Base-by-base conservation (phyloP, 805 yeast genomes). In the Nakazawaea populi region DNA sequence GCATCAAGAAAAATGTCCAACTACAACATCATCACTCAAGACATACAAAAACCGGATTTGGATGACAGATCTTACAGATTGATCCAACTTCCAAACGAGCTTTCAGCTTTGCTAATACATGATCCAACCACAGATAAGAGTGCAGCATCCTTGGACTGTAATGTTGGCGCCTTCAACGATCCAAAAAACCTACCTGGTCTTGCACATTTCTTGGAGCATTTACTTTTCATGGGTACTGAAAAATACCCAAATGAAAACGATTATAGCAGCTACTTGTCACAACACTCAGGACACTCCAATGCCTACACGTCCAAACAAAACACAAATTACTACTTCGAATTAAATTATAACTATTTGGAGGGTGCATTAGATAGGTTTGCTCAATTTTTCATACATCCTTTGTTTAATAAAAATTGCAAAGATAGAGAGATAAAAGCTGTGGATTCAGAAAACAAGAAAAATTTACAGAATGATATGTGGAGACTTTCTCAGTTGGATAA, bases 341-440 rank as follows among this genome's bases (percentile, higher is more conserved):
- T 94, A 5, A 80, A 84, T 53, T 78, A 86, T 51, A 85, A 83
- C 55, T 79, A 84, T 57, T 72, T 92, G 53, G 82, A 84, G 54
- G 97, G 96, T 5, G 97, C 97, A 0, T 70, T 92, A 48, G 98
- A 92, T 65, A 75, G 98, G 59, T 92, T 92, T 66, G 79, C 96
- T 4, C 98, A 92, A 65, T 92, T 92, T 64, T 92, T 92, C 72
- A 85, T 91, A 36, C 66, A 80, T 31, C 99, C 99, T 1, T 71
- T 92, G 58, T 92, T 92, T 61, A 72, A 75, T 55, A 71, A 67
- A 58, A 57, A 81, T 55, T 85, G 97, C 62, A 88, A 89, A 62
- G 96, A 90, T 62, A 77, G 97, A 51, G 99, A 92, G 67, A 87
- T 92, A 59, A 80, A 83, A 55, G 98, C 98, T 1, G 98, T 92